A percentile compares a stretch with the other conserved stretches of the same genome.
phyloP scores from a whole-genome alignment of 2,329 filamentous ascomycete genomes.

The Paecilomyces sp. region DNA sequence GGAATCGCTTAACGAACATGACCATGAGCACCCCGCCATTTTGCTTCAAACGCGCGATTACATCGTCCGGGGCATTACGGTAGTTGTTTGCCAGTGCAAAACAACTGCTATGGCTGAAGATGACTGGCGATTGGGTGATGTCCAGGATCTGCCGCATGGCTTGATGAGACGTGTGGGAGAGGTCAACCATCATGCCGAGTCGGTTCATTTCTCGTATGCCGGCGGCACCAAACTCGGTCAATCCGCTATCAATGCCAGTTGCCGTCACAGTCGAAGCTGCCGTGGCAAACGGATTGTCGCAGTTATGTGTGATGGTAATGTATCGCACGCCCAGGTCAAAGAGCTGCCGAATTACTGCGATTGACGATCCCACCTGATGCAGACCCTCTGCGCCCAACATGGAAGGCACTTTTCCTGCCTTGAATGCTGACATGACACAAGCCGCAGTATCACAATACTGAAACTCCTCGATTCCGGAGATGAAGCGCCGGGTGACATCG shows the following conservation, averaged over 20 bases:
- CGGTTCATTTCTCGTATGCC: constrained; percentile 20
- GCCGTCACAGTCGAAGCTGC: constrained; percentile 12
- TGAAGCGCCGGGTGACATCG: constrained; percentile 13
- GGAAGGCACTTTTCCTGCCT: constrained; percentile 7
- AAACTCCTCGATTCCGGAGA: constrained; percentile 10
- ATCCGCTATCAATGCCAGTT: constrained; percentile 10
- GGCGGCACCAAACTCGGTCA: constrained; percentile 14
- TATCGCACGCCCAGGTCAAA: constrained; percentile 14
- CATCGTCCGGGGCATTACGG: constrained; percentile 15
- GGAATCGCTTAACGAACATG: constrained; percentile 12
- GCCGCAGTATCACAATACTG: constrained; percentile 9
- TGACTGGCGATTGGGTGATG: constrained; percentile 15
- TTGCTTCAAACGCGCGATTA: constrained; percentile 9
- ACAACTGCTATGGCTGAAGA: constrained; percentile 14
- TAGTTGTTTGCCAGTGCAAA: constrained; percentile 5
- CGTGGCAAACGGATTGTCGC: constrained; percentile 21
- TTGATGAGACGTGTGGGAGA: constrained; percentile 17
- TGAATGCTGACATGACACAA: constrained; percentile 11
- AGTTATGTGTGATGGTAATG: constrained; percentile 17
- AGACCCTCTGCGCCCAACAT: constrained; percentile 11
- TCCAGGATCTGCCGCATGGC: constrained; percentile 16
- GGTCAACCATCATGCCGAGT: constrained; percentile 20
- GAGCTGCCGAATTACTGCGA: constrained; percentile 13
- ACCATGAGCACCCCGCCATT: constrained; percentile 18
- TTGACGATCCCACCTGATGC: constrained; percentile 12